A percentile compares a stretch with the other conserved stretches of the same genome.
Conservation (phyloP, 2,329 filamentous ascomycete species). For the Paecilomyces variotii region DNA sequence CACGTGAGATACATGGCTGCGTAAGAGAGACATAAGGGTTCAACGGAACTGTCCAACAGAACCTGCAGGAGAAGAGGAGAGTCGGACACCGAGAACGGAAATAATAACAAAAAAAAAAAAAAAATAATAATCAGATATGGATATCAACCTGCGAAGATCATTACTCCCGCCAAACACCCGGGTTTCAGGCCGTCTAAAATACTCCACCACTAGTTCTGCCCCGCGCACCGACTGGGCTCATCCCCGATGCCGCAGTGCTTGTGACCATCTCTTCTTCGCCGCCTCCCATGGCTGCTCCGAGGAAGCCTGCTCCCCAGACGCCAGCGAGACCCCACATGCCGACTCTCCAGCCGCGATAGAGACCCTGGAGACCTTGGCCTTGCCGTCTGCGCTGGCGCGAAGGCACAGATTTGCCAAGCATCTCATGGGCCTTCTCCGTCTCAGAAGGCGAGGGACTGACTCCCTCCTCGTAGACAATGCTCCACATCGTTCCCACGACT, state of each 20-base stretch:
- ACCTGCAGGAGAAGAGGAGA: background rate
- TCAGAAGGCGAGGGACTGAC: slow-evolving; percentile 36
- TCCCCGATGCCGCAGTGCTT: slow-evolving; percentile 7
- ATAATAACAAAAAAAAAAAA: background rate
- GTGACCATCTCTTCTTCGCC: slow-evolving; percentile 27
- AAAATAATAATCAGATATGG: background rate
- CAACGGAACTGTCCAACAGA: background rate
- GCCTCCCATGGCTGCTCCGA: slow-evolving; percentile 29
- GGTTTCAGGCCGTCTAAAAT: background rate
- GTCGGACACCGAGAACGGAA: background rate
- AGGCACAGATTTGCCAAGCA: slow-evolving; percentile 31
- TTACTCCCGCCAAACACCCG: background rate
- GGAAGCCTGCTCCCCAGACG: slow-evolving; percentile 44
- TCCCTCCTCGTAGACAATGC: slow-evolving; percentile 78
- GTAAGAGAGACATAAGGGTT: background rate
- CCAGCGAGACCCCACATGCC: slow-evolving; percentile 49
- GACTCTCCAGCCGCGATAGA: slow-evolving; percentile 52
- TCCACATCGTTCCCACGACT: slow-evolving; percentile 85
- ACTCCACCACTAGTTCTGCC: background rate
- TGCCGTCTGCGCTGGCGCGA: slow-evolving; percentile 36
- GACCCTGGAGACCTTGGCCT: slow-evolving; percentile 47
- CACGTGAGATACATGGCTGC: background rate
- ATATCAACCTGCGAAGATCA: background rate
- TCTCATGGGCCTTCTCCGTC: slow-evolving; percentile 28
- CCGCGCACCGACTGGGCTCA: background rate